A percentile compares a stretch with the other conserved stretches of the same genome.
These are phyloP conservation scores for Globisporangium sylvaticum DNA, from an alignment of 352 stramenopile species.

Conservation along the genomic window DNA sequence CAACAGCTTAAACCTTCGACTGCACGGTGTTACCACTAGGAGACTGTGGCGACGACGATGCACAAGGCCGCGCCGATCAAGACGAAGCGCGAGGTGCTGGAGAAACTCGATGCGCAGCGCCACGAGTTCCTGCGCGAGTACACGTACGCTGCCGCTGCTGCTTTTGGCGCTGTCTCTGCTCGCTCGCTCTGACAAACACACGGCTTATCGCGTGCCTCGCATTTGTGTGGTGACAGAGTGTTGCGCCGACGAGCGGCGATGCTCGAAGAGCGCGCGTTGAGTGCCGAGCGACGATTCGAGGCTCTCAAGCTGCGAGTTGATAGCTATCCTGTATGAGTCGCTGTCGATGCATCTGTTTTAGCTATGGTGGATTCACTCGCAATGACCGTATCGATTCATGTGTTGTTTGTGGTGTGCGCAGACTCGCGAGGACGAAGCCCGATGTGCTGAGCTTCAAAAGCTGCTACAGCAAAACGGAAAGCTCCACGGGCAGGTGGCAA, in stretches of 20 bases:
- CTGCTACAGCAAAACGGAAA: conserved; percentile 1
- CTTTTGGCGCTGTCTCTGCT: neutral
- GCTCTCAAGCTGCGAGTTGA: neutral
- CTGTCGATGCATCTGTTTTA: neutral
- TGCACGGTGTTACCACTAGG: neutral
- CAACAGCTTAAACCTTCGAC: no score
- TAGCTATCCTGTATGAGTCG: neutral
- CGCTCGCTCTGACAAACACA: neutral
- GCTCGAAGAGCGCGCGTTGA: conserved; percentile 3
- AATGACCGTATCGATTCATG: neutral
- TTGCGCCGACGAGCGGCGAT: neutral
- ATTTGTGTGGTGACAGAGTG: neutral
- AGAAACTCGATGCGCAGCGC: conserved; percentile 8
- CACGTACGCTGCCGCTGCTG: conserved; percentile 1
- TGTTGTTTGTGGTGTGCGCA: neutral
- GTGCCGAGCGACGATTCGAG: conserved; percentile 4
- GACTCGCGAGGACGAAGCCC: neutral
- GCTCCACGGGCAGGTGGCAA: neutral
- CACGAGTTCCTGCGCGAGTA: conserved; percentile 2
- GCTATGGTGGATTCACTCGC: neutral
- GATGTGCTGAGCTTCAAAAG: neutral
- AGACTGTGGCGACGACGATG: neutral
- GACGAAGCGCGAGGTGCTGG: conserved; percentile 1
- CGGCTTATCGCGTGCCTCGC: neutral
- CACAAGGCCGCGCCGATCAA: neutral